Conservation (phyloP, 2,329 filamentous ascomycete species). For the Ophiostoma sp. region DNA sequence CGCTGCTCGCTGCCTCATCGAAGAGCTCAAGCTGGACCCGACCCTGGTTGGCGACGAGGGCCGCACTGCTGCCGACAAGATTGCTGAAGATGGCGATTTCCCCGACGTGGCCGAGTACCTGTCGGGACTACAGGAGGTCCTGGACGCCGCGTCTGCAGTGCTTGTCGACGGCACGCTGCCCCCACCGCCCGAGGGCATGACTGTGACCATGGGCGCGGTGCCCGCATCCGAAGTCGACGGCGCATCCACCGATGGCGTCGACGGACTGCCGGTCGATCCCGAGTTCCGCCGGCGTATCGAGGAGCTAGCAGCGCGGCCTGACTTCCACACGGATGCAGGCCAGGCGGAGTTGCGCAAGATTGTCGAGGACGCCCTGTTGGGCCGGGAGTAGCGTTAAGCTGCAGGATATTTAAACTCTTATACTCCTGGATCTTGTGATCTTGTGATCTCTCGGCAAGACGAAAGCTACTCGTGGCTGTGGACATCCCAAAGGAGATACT, state of each 20-base stretch:
- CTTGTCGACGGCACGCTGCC: constrained; percentile 42
- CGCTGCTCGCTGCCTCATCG: constrained; percentile 72
- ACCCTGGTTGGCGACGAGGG: constrained; percentile 65
- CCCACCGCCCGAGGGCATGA: constrained; percentile 67
- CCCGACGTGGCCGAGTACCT: constrained; percentile 72
- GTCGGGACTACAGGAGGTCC: constrained; percentile 33
- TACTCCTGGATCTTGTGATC: no score
- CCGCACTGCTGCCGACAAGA: constrained; percentile 73
- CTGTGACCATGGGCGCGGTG: constrained; percentile 65
- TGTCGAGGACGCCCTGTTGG: constrained; percentile 68
- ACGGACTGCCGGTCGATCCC: constrained; percentile 59
- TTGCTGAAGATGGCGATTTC: constrained; percentile 72
- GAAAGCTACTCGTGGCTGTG: constrained; percentile 39
- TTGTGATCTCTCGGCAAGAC: neutral
- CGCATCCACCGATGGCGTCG: neutral
- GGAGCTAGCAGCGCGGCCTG: constrained; percentile 73
- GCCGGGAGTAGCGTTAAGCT: constrained; percentile 27
- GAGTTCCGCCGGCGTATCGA: constrained; percentile 84
- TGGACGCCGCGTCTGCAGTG: constrained; percentile 28
- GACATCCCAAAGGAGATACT: constrained; percentile 59
- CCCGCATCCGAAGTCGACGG: constrained; percentile 42
- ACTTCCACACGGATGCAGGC: constrained; percentile 75
- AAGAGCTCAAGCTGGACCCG: constrained; percentile 70
- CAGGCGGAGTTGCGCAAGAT: constrained; percentile 74
- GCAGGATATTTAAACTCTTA: constrained; percentile 44